Evolutionary conservation across 2,329 filamentous ascomycete genomes (phyloP), one percentile per base, ranked within the genome.

Genomic region (Fusarium anguioides): DNA sequence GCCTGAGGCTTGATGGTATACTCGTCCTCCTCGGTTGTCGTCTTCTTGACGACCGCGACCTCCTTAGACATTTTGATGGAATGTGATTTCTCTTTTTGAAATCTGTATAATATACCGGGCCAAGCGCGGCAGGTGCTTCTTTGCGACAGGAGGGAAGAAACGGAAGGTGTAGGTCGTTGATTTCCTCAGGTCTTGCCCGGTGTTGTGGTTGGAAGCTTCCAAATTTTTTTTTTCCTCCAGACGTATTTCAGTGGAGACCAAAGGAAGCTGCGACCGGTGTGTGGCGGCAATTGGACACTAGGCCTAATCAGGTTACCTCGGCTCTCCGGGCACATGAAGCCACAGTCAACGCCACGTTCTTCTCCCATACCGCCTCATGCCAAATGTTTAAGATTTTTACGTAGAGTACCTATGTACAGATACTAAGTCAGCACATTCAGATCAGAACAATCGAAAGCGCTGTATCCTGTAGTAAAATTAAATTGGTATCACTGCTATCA

Each of bases 1-100:
- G 91, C 89, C 85, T 96, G 90, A 56, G 96, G 96, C 89, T 97
- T 97, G 84, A 99, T 97, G 80, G 87, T 86, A 80, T 92, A 93
- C 75, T 95, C 91, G 75, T 87, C 86, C 77, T 91, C 89, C 77
- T 83, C 81, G 52, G 72, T 75, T 65, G 75, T 76, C 70, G 75
- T 76, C 56, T 66, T 73, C 69, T 73, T 73, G 50, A 72, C 61
- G 46, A 74, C 66, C 54, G 72, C 75, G 71, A 82, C 77, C 64
- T 83, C 85, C 81, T 87, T 84, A 60, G 80, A 80, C 80, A 82
- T 82, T 36, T 51, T 74, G 72, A 52, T 17, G 18, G 17, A 63
- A 60, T 60, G 62, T 60, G 55, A 64, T 55, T 61, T 51, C 55
- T 45, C 31, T 55, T 55, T 49, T 46, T 24, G 24, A 54, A 52